Evolutionary conservation across 305 asterid genomes (phyloP), one percentile per base, ranked within the genome.

Genomic region (Solanum aculeatissimum): DNA sequence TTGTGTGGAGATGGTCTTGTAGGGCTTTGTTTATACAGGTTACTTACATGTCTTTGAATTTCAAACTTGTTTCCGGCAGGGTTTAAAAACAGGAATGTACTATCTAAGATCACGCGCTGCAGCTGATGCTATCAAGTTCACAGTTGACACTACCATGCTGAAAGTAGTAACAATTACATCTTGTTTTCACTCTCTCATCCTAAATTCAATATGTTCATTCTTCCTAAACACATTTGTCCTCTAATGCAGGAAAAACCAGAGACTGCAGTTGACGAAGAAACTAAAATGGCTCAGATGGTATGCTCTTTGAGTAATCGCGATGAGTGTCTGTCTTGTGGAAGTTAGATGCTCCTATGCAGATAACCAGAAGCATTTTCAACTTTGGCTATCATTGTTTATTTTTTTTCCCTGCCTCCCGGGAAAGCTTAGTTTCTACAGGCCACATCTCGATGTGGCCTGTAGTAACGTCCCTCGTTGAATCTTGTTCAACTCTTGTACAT

Each of bases 41-140:
- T 38, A 2, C 77, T 69, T 0, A 77, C 16, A 42, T 51, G 2
- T 29, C 23, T 2, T 25, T 27, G 43, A 45, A 15, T 5, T 47
- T 25, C 9, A 7, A 66, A 14, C 35, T 83, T 66, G 55, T 83
- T 65, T 1, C 13, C 38, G 78, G 32, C 90, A 94, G 99, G 99
- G 98, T 55, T 80, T 96, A 91, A 96, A 96, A 91, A 95, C 99
- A 0, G 98, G 98, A 83, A 94, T 96, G 99, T 96, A 95, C 86
- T 97, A 95, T 86, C 90, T 97, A 19, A 89, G 98, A 79, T 89
- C 99, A n/a, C 98, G 97, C 0, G 97, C 99, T 65, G 98, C 98
- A 83, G 98, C 98, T 23, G 98, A 95, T 88, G 99, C 99, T 29
- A 95, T 95, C 91, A 93, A 97, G 86, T 95, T 94, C 90, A 97